Evolutionary conservation across 176 grass and related monocot genomes (phyloP).

Genomic region (Oropetium thomaeum): DNA sequence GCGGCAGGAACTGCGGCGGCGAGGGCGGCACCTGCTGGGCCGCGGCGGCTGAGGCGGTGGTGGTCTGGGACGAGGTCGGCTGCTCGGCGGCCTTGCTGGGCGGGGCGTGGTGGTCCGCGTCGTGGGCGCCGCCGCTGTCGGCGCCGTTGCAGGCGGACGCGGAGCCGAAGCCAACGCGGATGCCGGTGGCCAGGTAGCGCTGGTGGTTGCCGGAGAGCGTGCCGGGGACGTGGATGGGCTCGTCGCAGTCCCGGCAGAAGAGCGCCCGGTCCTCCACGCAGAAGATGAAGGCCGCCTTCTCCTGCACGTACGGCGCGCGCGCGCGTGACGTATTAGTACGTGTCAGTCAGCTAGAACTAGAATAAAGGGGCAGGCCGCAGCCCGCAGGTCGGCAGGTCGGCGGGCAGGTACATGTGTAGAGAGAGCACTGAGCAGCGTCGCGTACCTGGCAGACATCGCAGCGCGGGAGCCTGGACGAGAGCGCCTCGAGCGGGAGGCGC

Average conservation of each 20-base stretch:
- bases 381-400: no score
- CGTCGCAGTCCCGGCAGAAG: conserved; percentile 96
- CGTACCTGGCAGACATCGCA: conserved; percentile 77
- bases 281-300: conserved; percentile 98
- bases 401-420: no score
- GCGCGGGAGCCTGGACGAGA: conserved; percentile 58
- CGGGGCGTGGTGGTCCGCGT: conserved; percentile 42
- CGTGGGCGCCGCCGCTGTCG: conserved; percentile 6
- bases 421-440: no score
- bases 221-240: conserved; percentile 80
- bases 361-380: no score
- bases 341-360: no score
- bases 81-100: conserved; percentile 42
- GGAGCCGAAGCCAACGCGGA: conserved; percentile 64
- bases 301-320: conserved; percentile 28
- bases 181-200: conserved; percentile 90
- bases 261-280: conserved; percentile 97
- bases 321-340: not conserved
- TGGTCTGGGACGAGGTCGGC: not conserved
- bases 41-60: not conserved
- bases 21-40: conserved; percentile 40
- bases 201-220: conserved; percentile 95
- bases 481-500: conserved; percentile 67
- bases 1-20: conserved; percentile 48
- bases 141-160: conserved; percentile 14